Evolutionary conservation across 306 rosid species (phyloP).

Genomic region (Cicer chorassanicum): DNA sequence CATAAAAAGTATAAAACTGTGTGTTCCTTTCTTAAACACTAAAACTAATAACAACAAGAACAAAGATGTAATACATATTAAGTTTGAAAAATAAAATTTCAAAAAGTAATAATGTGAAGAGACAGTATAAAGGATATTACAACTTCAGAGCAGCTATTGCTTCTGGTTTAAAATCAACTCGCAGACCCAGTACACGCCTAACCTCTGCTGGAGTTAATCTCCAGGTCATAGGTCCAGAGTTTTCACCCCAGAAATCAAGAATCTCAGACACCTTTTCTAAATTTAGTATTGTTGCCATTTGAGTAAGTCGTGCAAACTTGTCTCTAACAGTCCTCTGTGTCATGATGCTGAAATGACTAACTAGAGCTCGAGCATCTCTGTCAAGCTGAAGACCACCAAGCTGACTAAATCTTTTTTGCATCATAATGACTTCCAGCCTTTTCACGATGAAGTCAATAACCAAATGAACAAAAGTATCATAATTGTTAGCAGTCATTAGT

Average conservation of each 20-base stretch:
- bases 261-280: conserved; percentile 96
- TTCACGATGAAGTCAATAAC: conserved; percentile 85
- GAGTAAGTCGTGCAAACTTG: conserved; percentile 94
- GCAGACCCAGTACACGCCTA: conserved; percentile 85
- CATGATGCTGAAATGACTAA: conserved; percentile 91
- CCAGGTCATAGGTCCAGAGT: conserved; percentile 99
- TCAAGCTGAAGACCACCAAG: conserved; percentile 99
- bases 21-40: conserved; percentile 31
- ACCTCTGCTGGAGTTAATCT: conserved; percentile 98
- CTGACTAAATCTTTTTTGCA: conserved; percentile 94
- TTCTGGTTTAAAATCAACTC: conserved; percentile 95
- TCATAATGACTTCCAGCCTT: conserved; percentile 96
- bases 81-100: conserved; percentile 34
- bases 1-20: neutral
- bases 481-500: conserved; percentile 86
- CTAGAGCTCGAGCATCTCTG: conserved; percentile 91
- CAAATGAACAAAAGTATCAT: conserved; percentile 81
- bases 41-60: conserved; percentile 32
- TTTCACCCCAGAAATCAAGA: conserved; percentile 99
- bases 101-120: conserved; percentile 46
- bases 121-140: conserved; percentile 48
- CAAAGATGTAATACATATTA: conserved; percentile 41
- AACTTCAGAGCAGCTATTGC: conserved; percentile 85
- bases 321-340: conserved; percentile 95
- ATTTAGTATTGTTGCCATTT: conserved; percentile 93